Base-by-base conservation (phyloP, 2,329 filamentous ascomycete genomes). In the Phialocephala sp. region DNA sequence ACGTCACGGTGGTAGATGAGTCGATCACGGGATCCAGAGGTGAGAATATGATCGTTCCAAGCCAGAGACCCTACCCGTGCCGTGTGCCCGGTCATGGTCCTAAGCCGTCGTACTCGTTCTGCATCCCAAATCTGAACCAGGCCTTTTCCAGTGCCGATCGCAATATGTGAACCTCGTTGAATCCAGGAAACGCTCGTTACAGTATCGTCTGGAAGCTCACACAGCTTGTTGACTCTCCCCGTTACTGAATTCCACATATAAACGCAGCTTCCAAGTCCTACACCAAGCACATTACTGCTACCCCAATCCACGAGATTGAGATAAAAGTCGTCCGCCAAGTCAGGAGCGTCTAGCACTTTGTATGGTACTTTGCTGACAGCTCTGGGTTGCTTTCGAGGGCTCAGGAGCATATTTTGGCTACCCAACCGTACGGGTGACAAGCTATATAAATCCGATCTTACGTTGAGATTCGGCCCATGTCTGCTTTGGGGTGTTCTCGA, bases 181-280 rank as follows among this genome's bases (percentile, higher is more conserved):
- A 99, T 99, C 95, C 95, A 99, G 64, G 91, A 96, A 12, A 99
- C 95, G 73, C 94, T 97, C 2, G 95, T 99, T 0, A 99, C 94
- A 0, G 90, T 94, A 76, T 99, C 95, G 73, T 97, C 94, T 70
- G 92, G 89, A 14, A 98, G 82, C 55, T 96, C 94, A 79, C 95
- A 98, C 11, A 99, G 85, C 79, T 96, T 97, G 67, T 93, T 97
- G 2, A 99, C 95, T 69, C 91, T 88, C 68, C 94, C 95, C 8
- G 91, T 91, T 71, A 93, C 89, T 4, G 94, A 95, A 77, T 97
- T 97, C 95, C 95, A 99, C 88, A 98, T 95, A 76, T 98, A 99
- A 6, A 99, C 95, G 71, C 92, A 96, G 20, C 91, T 92, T 20
- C 94, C 94, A 32, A 99, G 81, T 0, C 95, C 95, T 52, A 99